These are phyloP conservation scores for Neonectria magnoliae DNA, from an alignment of 2,329 filamentous ascomycete genomes.

Conservation along the genomic window DNA sequence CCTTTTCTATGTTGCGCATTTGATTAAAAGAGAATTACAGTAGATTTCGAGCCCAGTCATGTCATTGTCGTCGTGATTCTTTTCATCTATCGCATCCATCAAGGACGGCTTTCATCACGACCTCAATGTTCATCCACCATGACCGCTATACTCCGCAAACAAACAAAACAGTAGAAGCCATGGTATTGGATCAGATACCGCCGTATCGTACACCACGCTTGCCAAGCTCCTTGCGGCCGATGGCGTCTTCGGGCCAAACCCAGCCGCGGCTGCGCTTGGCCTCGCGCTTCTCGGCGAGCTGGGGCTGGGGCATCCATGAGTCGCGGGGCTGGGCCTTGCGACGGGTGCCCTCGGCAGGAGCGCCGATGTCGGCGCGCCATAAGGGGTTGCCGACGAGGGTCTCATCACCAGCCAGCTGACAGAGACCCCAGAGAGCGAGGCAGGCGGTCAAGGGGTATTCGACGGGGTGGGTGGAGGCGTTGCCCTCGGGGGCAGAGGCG, in stretches of 20 bases:
- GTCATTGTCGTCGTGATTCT: conserved; percentile 6
- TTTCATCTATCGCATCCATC: conserved; percentile 1
- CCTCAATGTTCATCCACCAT: neutral
- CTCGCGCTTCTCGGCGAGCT: conserved; percentile 78
- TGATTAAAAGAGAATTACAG: conserved; percentile 5
- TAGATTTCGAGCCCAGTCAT: conserved; percentile 1
- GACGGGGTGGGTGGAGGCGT: conserved; percentile 44
- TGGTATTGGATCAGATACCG: conserved; percentile 34
- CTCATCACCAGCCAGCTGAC: conserved; percentile 73
- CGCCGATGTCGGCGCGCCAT: conserved; percentile 79
- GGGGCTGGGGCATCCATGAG: conserved; percentile 79
- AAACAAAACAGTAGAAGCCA: neutral
- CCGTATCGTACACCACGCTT: conserved; percentile 71
- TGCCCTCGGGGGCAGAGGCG: conserved; percentile 46
- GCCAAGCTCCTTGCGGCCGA: conserved; percentile 77
- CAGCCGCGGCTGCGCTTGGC: conserved; percentile 79
- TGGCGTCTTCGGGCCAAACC: conserved; percentile 78
- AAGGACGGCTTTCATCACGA: neutral
- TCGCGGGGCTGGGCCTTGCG: conserved; percentile 77
- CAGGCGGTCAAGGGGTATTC: conserved; percentile 71
- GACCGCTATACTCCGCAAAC: neutral
- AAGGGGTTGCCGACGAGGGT: conserved; percentile 64
- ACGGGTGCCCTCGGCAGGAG: conserved; percentile 76
- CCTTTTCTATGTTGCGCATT: neutral
- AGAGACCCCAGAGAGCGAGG: conserved; percentile 81